Percentiles rank a stretch among this genome's conserved stretches.
phyloP scores from a whole-genome alignment of 345 rosid genomes.

The Euphorbia tirucalli region DNA sequence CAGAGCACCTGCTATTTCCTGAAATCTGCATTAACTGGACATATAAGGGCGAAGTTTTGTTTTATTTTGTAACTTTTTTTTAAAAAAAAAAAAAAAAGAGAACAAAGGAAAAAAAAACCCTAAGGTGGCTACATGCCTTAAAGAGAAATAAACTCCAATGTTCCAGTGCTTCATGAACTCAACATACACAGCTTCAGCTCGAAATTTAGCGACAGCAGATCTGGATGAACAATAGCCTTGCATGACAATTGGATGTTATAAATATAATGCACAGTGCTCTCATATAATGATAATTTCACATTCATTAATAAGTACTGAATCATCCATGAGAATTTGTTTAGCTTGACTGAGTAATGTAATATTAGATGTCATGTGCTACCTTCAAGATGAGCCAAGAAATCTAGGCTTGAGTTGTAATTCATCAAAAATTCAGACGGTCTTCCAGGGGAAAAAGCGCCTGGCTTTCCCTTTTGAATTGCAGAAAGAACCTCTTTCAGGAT shows the following conservation, averaged over 20 bases:
- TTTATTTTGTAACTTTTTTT: too few relatives aligned
- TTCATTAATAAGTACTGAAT: slow-evolving; percentile 17
- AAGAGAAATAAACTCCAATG: slow-evolving; percentile 86
- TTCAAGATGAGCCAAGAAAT: slow-evolving; percentile 86
- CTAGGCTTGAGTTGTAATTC: slow-evolving; percentile 87
- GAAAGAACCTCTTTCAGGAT: slow-evolving; percentile 85
- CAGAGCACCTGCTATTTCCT: slow-evolving; percentile 93
- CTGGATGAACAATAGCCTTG: slow-evolving; percentile 97
- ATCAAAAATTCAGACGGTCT: slow-evolving; percentile 87
- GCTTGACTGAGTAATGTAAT: background rate
- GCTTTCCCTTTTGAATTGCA: slow-evolving; percentile 87
- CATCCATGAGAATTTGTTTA: slow-evolving; percentile 18
- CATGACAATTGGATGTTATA: slow-evolving; percentile 45
- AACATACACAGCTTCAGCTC: slow-evolving; percentile 61
- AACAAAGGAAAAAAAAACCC: too few relatives aligned
- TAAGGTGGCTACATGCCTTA: slow-evolving; percentile 62
- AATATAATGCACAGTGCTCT: slow-evolving; percentile 28
- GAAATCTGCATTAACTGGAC: slow-evolving; percentile 63
- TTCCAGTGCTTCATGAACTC: slow-evolving; percentile 99
- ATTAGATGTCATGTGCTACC: slow-evolving; percentile 41
- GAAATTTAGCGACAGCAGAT: slow-evolving; percentile 84
- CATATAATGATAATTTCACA: slow-evolving; percentile 4
- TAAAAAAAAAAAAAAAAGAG: background rate
- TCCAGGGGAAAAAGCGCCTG: slow-evolving; percentile 98
- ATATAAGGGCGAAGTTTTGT: slow-evolving; percentile 4